phyloP scores from a whole-genome alignment of 371 early-diverging fungal species.

The Zopfochytrium polystomum region DNA sequence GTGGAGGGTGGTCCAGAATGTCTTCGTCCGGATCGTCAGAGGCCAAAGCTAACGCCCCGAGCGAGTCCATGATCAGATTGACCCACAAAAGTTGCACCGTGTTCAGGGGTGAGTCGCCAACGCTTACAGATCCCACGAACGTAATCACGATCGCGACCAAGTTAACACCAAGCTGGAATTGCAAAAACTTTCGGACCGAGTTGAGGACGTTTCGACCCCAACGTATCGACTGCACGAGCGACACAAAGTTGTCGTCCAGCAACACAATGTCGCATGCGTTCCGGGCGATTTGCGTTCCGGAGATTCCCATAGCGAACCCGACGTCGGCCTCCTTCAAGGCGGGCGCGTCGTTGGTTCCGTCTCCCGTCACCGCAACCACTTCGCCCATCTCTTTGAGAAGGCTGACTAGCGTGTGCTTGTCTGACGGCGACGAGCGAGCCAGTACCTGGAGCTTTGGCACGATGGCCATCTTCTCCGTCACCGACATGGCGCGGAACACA shows the following conservation, averaged over 20 bases:
- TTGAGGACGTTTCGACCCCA: conserved; percentile 97
- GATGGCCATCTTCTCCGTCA: conserved; percentile 73
- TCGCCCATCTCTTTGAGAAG: conserved; percentile 84
- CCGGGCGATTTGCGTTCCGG: conserved; percentile 96
- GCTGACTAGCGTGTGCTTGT: conserved; percentile 89
- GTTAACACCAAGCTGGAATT: conserved; percentile 96
- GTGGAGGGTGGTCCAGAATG: conserved; percentile 76
- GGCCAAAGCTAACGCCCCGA: conserved; percentile 84
- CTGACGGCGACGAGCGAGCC: conserved; percentile 89
- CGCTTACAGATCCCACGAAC: conserved; percentile 42
- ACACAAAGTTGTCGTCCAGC: conserved; percentile 90
- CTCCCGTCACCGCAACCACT: conserved; percentile 95
- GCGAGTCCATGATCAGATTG: conserved; percentile 86
- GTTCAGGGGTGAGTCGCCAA: conserved; percentile 48
- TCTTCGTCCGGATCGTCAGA: conserved; percentile 79
- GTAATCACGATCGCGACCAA: conserved; percentile 75
- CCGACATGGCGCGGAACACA: conserved; percentile 75
- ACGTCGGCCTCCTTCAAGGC: conserved; percentile 95
- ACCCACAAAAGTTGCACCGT: conserved; percentile 69
- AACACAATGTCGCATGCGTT: conserved; percentile 89
- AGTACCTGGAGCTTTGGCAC: conserved; percentile 87
- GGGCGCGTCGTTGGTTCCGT: conserved; percentile 98
- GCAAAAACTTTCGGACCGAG: conserved; percentile 93
- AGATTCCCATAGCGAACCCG: conserved; percentile 96
- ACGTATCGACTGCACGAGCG: conserved; percentile 81